Conservation (phyloP, 106 monocot species). For the Acorus gramineus region DNA sequence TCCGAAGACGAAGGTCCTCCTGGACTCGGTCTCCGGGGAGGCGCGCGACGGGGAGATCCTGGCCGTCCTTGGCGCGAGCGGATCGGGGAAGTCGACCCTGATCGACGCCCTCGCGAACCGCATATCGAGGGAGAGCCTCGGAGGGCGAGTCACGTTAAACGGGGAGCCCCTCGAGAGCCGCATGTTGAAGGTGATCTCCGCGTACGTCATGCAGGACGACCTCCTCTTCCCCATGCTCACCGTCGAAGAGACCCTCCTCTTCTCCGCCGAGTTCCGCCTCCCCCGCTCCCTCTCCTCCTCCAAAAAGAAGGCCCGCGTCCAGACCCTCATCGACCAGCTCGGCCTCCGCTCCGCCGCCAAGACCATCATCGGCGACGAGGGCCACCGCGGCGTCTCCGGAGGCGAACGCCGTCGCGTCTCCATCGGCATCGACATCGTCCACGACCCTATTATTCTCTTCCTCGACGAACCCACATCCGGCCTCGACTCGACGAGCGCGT, state of each 20-base stretch:
- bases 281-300: slow-evolving; percentile 33
- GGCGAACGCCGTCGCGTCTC: slow-evolving; percentile 76
- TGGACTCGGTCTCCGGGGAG: slow-evolving; percentile 67
- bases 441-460: slow-evolving; percentile 86
- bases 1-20: slow-evolving; percentile 32
- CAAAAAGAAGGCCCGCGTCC: slow-evolving; percentile 42
- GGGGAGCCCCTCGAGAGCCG: slow-evolving; percentile 36
- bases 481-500: slow-evolving; percentile 73
- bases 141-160: slow-evolving; percentile 55
- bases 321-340: slow-evolving; percentile 48
- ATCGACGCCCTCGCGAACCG: slow-evolving; percentile 88
- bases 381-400: slow-evolving; percentile 77
- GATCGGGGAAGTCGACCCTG: slow-evolving; percentile 79
- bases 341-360: slow-evolving; percentile 34
- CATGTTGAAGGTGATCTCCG: slow-evolving; percentile 57
- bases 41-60: slow-evolving; percentile 80
- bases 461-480: slow-evolving; percentile 97
- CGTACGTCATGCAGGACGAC: slow-evolving; percentile 84
- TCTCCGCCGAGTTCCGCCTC: slow-evolving; percentile 74
- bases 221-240: slow-evolving; percentile 82
- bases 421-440: slow-evolving; percentile 87
- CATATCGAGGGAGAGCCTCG: slow-evolving; percentile 48
- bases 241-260: slow-evolving; percentile 81
- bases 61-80: slow-evolving; percentile 79
- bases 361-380: slow-evolving; percentile 59